Conservation (phyloP, 1,284 basidiomycete genomes). For the Malassezia caprae region DNA sequence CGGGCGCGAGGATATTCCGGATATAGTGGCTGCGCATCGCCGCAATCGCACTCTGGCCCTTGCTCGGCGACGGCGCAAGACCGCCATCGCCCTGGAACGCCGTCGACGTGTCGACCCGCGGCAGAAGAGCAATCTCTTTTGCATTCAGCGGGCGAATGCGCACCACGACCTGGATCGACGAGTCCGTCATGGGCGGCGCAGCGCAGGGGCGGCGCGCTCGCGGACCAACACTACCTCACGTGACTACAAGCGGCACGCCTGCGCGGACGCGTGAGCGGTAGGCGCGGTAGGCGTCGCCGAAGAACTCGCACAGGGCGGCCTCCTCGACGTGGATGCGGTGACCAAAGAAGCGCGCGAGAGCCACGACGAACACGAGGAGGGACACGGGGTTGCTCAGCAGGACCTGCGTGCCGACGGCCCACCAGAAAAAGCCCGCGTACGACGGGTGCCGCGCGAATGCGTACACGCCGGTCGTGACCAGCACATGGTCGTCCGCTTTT, state of each 20-base stretch:
- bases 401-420: slow-evolving; percentile 91
- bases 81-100: slow-evolving; percentile 48
- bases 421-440: slow-evolving; percentile 94
- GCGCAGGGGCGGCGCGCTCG: neutral
- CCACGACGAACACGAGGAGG: slow-evolving; percentile 57
- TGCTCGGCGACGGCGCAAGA: slow-evolving; percentile 35
- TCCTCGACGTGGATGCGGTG: slow-evolving; percentile 72
- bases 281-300: slow-evolving; percentile 64
- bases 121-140: slow-evolving; percentile 34
- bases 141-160: slow-evolving; percentile 45
- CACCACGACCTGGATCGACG: slow-evolving; percentile 29
- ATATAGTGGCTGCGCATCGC: slow-evolving; percentile 24
- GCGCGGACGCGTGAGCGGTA: slow-evolving; percentile 64
- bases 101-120: slow-evolving; percentile 29
- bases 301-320: slow-evolving; percentile 62
- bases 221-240: slow-evolving; percentile 13
- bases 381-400: slow-evolving; percentile 75
- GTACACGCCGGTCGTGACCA: slow-evolving; percentile 42
- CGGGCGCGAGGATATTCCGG: slow-evolving; percentile 39
- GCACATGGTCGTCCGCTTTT: slow-evolving; percentile 34
- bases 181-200: slow-evolving; percentile 21
- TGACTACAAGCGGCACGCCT: slow-evolving; percentile 54
- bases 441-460: slow-evolving; percentile 81
- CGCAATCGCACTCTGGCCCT: slow-evolving; percentile 14
- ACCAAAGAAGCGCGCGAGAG: slow-evolving; percentile 80